Conservation (phyloP, 2,329 filamentous ascomycete genomes). For the Colletotrichum australisinense region DNA sequence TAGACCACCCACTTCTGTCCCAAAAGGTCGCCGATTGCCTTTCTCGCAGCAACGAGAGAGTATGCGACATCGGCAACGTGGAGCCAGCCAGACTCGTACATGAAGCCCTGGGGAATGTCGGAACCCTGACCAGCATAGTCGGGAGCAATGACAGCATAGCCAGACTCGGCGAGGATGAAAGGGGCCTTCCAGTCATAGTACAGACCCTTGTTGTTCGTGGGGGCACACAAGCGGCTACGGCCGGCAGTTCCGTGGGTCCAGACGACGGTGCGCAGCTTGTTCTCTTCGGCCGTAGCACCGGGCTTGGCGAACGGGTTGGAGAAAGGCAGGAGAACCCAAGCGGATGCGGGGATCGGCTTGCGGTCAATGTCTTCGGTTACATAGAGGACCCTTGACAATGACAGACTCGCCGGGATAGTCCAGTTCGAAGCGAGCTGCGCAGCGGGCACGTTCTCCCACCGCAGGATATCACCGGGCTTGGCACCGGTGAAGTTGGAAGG, state of each 20-base stretch:
- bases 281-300: background rate
- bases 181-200: constrained; percentile 40
- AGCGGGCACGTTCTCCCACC: constrained; percentile 33
- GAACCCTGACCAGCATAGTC: constrained; percentile 32
- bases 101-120: constrained; percentile 38
- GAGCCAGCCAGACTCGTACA: constrained; percentile 36
- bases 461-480: constrained; percentile 14
- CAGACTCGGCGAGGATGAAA: constrained; percentile 33
- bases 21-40: constrained; percentile 23
- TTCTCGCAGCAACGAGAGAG: constrained; percentile 35
- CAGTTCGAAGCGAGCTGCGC: constrained; percentile 26
- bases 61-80: constrained; percentile 38
- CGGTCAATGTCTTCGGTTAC: constrained; percentile 37
- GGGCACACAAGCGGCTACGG: constrained; percentile 36
- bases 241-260: constrained; percentile 43
- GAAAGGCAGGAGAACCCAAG: constrained; percentile 33
- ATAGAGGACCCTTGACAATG: constrained; percentile 30
- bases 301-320: background rate
- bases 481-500: constrained; percentile 10
- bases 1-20: constrained; percentile 38
- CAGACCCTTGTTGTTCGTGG: constrained; percentile 39
- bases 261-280: constrained; percentile 32
- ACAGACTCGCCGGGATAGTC: constrained; percentile 34
- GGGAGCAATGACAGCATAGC: constrained; percentile 27
- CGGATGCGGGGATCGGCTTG: constrained; percentile 33